Percentiles rank a stretch among this genome's conserved stretches.
phyloP scores from a whole-genome alignment of 108 stramenopile genomes.

The Pseudonitzschia delicatissima region DNA sequence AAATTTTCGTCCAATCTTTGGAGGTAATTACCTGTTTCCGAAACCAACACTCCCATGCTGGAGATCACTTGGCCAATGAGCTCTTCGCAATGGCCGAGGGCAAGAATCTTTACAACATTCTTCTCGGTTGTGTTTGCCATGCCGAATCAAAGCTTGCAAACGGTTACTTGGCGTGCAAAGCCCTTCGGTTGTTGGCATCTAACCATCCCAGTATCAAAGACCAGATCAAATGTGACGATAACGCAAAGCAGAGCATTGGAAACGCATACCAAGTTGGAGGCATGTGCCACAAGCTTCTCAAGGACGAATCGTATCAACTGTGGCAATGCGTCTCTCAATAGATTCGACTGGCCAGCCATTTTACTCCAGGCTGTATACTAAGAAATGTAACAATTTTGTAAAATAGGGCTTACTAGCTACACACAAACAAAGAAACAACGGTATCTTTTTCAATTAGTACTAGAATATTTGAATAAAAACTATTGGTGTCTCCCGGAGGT shows the following conservation, averaged over 20 bases:
- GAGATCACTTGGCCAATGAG: neutral
- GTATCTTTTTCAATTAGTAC: too few species aligned
- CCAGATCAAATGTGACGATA: conserved; percentile 6
- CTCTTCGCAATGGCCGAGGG: conserved; percentile 1
- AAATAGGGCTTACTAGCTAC: too few species aligned
- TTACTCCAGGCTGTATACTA: too few species aligned
- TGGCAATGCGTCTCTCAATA: conserved; percentile 8
- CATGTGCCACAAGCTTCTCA: conserved; percentile 16
- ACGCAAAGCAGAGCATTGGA: conserved; percentile 7
- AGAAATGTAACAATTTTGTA: too few species aligned
- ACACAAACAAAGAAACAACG: too few species aligned
- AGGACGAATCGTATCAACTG: conserved; percentile 18
- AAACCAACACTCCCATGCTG: neutral
- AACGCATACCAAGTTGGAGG: conserved; percentile 15
- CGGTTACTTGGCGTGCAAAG: conserved; percentile 28
- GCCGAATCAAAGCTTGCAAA: conserved; percentile 17
- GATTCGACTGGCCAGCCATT: too few species aligned
- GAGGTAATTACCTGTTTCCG: conserved; percentile 13
- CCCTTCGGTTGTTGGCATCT: conserved; percentile 12
- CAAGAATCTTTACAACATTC: conserved; percentile 16
- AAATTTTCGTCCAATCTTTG: conserved; percentile 19
- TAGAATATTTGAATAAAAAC: too few species aligned
- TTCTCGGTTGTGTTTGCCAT: conserved; percentile 6
- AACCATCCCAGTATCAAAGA: conserved; percentile 6
- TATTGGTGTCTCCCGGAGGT: too few species aligned